phyloP scores from a whole-genome alignment of 179 eudicot species.

The Actinidia arguta region DNA sequence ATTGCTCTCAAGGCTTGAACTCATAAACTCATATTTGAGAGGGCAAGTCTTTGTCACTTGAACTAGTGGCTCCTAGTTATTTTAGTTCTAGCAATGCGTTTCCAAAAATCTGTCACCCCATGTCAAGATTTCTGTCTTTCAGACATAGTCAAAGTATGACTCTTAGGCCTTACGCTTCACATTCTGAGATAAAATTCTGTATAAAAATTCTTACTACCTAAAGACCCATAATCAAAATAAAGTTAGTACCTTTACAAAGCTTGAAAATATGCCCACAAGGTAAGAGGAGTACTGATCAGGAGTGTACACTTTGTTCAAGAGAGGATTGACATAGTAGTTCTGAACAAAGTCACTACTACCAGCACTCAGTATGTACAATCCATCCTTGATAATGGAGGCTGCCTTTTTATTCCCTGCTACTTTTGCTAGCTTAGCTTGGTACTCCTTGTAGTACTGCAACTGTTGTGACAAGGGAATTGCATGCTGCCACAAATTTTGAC shows the following conservation, averaged over 20 bases:
- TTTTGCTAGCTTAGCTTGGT: conserved; percentile 67
- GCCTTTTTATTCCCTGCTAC: conserved; percentile 75
- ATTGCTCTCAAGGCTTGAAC: too few species aligned
- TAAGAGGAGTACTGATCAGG: conserved; percentile 77
- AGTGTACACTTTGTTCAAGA: conserved; percentile 57
- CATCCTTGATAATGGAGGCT: conserved; percentile 63
- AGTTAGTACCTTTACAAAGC: conserved; percentile 56
- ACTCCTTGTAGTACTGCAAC: conserved; percentile 78
- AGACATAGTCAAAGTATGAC: too few species aligned
- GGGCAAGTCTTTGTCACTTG: too few species aligned
- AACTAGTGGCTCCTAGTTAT: too few species aligned
- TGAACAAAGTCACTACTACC: conserved; percentile 93
- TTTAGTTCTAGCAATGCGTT: too few species aligned
- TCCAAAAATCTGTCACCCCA: too few species aligned
- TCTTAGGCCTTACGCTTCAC: too few species aligned
- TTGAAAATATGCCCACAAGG: conserved; percentile 72
- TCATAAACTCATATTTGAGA: too few species aligned
- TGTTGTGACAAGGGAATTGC: conserved; percentile 85
- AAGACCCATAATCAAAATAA: too few species aligned
- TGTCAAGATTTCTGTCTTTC: too few species aligned
- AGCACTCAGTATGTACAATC: conserved; percentile 65
- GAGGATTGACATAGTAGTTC: conserved; percentile 86
- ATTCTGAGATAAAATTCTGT: too few species aligned
- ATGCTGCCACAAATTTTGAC: conserved; percentile 53
- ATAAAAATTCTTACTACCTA: too few species aligned